Base-by-base conservation (phyloP, 1,139 yeast genomes). In the Debaryomycetaceae sp. region DNA sequence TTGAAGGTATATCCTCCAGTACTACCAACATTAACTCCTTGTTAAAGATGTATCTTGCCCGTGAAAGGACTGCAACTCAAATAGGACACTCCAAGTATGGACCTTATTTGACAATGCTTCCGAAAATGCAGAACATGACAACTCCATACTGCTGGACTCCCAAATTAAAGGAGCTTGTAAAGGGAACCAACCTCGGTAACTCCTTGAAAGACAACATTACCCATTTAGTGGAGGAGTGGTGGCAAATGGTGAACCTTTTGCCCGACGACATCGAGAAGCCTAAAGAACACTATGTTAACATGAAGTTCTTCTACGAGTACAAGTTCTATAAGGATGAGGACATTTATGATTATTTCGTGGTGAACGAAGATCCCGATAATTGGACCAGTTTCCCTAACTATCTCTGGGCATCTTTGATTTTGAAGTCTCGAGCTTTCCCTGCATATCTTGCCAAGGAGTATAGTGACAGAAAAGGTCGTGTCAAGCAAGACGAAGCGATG, bases 401-500 rank as follows among this genome's bases (percentile, higher is more conserved):
- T 57, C 58, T 85, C 7, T 90, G 97, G 96, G 80, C 93, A 0
- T 69, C 79, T 36, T 71, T 81, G 45, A 85, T 88, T 9, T 75
- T 87, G 51, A 76, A 82, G 38, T 84, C 96, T 1, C 73, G 97
- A 49, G 82, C 95, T 0, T 90, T 90, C 58, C 97, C 97, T 37
- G 70, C 80, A 52, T 59, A 81, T 52, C 52, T 85, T 47, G 52
- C 71, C 37, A 59, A 63, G 39, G 59, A 51, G 6, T 42, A 47
- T 20, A 48, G 72, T 35, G 54, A 61, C 6, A 55, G 62, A n/a
- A 55, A 55, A 3, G 52, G 52, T 1, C 37, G 27, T 6, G 54
- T 59, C 2, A 44, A 53, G 23, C 65, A 71, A 45, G 47, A 45
- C 6, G 80, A 80, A 49, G 87, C 86, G 2, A 84, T 89, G 68